phyloP scores from a whole-genome alignment of 2,329 filamentous ascomycete species.

The Fonsecaea pedrosoi region DNA sequence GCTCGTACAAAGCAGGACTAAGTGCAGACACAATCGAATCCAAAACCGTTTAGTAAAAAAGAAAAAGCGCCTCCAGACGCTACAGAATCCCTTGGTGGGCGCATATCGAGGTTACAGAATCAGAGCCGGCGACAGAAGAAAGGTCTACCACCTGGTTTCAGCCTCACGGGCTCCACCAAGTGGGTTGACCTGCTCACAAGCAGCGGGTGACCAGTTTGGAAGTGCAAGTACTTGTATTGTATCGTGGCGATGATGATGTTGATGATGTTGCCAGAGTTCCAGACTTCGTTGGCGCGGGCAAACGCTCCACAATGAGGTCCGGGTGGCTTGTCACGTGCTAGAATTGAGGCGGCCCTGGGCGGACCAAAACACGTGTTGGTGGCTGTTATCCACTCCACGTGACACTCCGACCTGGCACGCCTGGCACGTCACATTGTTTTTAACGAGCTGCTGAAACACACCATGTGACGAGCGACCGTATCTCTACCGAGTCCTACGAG shows the following conservation, averaged over 20 bases:
- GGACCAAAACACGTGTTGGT: neutral
- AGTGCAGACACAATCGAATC: neutral
- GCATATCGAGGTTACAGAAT: neutral
- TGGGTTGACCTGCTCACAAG: neutral
- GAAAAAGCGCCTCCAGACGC: neutral
- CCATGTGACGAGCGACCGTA: neutral
- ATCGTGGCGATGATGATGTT: neutral
- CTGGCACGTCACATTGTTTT: conserved; percentile 4
- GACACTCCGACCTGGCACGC: neutral
- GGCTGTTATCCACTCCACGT: neutral
- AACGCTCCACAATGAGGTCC: neutral
- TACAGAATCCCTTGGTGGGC: neutral
- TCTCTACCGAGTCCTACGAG: neutral
- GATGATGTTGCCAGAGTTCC: neutral
- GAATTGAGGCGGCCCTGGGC: neutral
- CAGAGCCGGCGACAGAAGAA: neutral
- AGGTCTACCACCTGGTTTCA: neutral
- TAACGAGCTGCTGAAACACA: neutral
- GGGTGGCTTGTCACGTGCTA: neutral
- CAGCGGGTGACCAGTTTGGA: neutral
- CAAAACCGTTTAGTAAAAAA: neutral
- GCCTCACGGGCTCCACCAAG: neutral
- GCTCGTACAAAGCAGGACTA: neutral
- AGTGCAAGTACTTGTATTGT: neutral
- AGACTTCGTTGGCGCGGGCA: neutral